Conservation (phyloP, 805 yeast species). For the Ascoidea tarda region DNA sequence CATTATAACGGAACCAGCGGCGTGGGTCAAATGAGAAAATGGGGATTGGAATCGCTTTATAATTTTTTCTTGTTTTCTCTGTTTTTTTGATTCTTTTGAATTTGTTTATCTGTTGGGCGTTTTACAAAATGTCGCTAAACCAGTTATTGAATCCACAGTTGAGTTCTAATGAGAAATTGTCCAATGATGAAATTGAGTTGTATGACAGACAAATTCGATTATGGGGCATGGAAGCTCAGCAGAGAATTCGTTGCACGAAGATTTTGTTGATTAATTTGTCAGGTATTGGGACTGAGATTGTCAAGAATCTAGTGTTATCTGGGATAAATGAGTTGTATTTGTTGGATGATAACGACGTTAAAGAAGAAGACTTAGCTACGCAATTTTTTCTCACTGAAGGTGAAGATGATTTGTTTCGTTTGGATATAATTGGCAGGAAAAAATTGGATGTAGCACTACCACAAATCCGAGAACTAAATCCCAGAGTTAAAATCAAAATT, state of each 20-base stretch:
- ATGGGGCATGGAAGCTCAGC: conserved; percentile 94
- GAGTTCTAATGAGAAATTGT: conserved; percentile 10
- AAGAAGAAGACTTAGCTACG: conserved; percentile 49
- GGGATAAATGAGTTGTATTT: conserved; percentile 76
- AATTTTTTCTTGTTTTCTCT: too few species aligned
- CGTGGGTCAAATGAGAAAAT: too few species aligned
- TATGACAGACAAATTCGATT: conserved; percentile 90
- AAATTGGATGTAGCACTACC: conserved; percentile 41
- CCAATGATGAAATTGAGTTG: conserved; percentile 70
- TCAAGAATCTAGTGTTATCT: conserved; percentile 75
- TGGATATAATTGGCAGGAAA: conserved; percentile 34
- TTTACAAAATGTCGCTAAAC: too few species aligned
- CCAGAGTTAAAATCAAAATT: conserved; percentile 48
- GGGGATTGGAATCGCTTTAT: too few species aligned
- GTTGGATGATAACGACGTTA: conserved; percentile 39
- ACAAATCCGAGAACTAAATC: conserved; percentile 62
- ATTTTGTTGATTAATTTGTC: conserved; percentile 61
- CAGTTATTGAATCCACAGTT: too few species aligned
- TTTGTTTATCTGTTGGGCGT: too few species aligned
- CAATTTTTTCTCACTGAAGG: conserved; percentile 55
- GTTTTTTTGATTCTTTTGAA: too few species aligned
- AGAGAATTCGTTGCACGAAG: conserved; percentile 54
- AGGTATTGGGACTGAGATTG: conserved; percentile 68
- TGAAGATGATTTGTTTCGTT: neutral
- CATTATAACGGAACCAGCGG: too few species aligned